Evolutionary conservation across 1,284 basidiomycete genomes (phyloP), one percentile per base, ranked within the genome.

Genomic region (Xerocomus cyaneibrunnescens): DNA sequence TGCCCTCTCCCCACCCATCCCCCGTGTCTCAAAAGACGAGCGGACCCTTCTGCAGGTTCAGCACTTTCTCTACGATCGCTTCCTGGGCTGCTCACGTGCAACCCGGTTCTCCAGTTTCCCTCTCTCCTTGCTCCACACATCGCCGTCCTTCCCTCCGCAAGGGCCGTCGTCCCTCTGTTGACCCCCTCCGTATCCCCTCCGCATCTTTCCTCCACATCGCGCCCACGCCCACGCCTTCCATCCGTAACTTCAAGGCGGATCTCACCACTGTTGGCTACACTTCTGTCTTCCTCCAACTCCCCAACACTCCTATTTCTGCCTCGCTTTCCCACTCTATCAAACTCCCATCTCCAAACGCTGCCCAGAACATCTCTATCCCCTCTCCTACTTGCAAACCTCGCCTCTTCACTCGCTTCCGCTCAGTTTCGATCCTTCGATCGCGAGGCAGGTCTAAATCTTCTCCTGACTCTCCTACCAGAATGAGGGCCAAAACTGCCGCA

Each of bases 41-140:
- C 7, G 19, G n/a, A 21, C 34, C 36, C 30, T 67, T 60, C 40
- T 70, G 62, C 52, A 69, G 67, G 51, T 76, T 73, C 23, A 69
- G 62, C 54, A 70, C 74, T 25, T 69, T 67, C 64, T 65, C 67
- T 27, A 35, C 57, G 25, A 83, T 87, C 39, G 58, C 76, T 31
- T 60, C 75, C 42, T 87, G 85, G 85, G 78, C 78, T 6, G 69
- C 80, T 19, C 74, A 72, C 56, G 82, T 88, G 47, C 80, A 83
- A 42, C 86, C 86, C 5, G 86, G 85, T 14, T 83, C 85, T 14
- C 85, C 85, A 10, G 73, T 78, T 0, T 78, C 81, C 0, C 66
- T 67, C 25, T 74, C 77, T 52, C 79, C 76, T 7, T 70, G 72
- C 39, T 74, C 76, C 41, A 76, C 76, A 10, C 70, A 70, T 47